phyloP scores from a whole-genome alignment of 805 yeast species.

The Candida piceae region DNA sequence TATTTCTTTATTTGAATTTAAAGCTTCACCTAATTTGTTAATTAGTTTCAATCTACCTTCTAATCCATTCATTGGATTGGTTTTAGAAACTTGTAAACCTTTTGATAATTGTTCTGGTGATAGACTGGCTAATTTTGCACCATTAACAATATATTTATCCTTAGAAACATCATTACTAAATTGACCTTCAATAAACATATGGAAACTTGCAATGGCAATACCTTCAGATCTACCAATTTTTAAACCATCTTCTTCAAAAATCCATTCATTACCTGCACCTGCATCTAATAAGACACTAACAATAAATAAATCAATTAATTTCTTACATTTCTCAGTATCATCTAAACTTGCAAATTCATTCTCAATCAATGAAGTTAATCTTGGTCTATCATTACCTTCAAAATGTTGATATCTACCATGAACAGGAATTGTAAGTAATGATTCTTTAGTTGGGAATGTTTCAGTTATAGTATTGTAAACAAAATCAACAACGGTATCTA shows the following conservation, averaged over 20 bases:
- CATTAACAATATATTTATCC: constrained; percentile 41
- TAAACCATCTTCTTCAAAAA: constrained; percentile 36
- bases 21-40: constrained; percentile 43
- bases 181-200: constrained; percentile 47
- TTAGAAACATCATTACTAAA: constrained; percentile 29
- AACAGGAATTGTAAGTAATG: constrained; percentile 46
- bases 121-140: constrained; percentile 33
- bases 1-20: constrained; percentile 33
- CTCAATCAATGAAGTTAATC: constrained; percentile 40
- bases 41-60: constrained; percentile 49
- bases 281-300: constrained; percentile 62
- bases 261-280: constrained; percentile 63
- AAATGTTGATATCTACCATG: constrained; percentile 69
- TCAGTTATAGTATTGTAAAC: constrained; percentile 40
- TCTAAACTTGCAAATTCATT: constrained; percentile 28
- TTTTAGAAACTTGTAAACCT: constrained; percentile 44
- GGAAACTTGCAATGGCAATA: constrained; percentile 53
- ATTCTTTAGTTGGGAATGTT: constrained; percentile 38
- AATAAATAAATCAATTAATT: constrained; percentile 52
- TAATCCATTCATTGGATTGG: constrained; percentile 48
- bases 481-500: constrained; percentile 40
- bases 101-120: constrained; percentile 30
- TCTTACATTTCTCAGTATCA: constrained; percentile 43
- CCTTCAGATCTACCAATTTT: constrained; percentile 52
- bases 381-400: constrained; percentile 42